Base-by-base conservation (phyloP, 1,284 basidiomycete species). In the Sparassis latifolia region DNA sequence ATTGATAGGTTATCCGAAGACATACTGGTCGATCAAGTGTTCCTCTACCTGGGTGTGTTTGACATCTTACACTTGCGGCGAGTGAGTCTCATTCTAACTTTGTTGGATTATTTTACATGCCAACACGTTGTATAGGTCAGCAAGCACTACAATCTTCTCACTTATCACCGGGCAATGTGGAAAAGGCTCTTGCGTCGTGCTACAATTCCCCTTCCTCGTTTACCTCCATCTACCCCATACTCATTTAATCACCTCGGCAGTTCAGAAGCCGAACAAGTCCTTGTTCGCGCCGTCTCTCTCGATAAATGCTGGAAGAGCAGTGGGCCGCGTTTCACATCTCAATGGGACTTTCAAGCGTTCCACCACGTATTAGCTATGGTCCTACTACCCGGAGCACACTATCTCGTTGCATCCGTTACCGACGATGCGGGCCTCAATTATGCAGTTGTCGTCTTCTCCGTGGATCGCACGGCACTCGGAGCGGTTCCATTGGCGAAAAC, bases 111-210 rank as follows among this genome's bases (percentile, higher is more conserved):
- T 37, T 7, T 12, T n/a, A n/a, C n/a, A n/a, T n/a, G 35, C 12
- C 12, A 12, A 37, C 7, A 6, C 6, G n/a, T n/a, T n/a, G n/a
- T n/a, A n/a, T 37, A 37, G 35, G 35, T 37, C 12, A 37, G 35
- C 35, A 53, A 44, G 37, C 54, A 56, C 42, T 62, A 54, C 49
- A 54, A 58, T 35, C 44, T 58, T 38, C 51, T 62, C 5, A 55
- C 84, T 0, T 82, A 84, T 52, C 77, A 86, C 52, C 75, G 83
- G 12, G 66, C 76, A 45, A 76, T 88, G 38, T 89, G 86, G 86
- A 84, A 82, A 61, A 75, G 77, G 27, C 77, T 84, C 53, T 66
- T 88, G 47, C 65, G 67, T 37, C 64, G 68, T 10, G 69, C 84
- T 52, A 69, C 69, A 37, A 69, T 82, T 27, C 79, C 77, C 7